Evolutionary conservation across 148 eudicot species (phyloP).

Genomic region (Rhododendron molle): DNA sequence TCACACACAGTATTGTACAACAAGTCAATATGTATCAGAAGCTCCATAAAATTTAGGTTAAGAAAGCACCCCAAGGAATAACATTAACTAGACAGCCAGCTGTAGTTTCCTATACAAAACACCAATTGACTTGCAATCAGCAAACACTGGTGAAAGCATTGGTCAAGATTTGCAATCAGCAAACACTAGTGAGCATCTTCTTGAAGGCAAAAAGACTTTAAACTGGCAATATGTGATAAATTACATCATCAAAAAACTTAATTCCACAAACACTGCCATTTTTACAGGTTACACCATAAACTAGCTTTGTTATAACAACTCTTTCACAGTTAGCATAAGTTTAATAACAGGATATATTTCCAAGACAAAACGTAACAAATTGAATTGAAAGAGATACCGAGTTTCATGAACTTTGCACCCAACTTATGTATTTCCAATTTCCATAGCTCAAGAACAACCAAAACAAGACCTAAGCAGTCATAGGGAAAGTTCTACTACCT

Average conservation of each 20-base stretch:
- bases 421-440: background rate
- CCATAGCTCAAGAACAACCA: background rate
- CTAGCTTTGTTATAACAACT: slow-evolving; percentile 4
- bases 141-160: background rate
- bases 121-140: background rate
- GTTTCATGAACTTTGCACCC: background rate
- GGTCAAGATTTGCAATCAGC: background rate
- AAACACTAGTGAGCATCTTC: background rate
- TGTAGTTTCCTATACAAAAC: background rate
- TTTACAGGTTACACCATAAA: background rate
- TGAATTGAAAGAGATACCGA: background rate
- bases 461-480: background rate
- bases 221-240: background rate
- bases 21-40: background rate
- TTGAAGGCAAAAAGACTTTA: background rate
- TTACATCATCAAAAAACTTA: background rate
- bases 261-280: background rate
- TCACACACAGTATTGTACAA: background rate
- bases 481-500: background rate
- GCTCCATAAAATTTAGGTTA: background rate
- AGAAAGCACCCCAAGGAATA: slow-evolving; percentile 5
- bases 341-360: background rate
- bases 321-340: background rate
- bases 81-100: background rate
- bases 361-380: background rate